phyloP scores from a whole-genome alignment of 1,284 basidiomycete species.

The Austroboletus novae-zelandiae region DNA sequence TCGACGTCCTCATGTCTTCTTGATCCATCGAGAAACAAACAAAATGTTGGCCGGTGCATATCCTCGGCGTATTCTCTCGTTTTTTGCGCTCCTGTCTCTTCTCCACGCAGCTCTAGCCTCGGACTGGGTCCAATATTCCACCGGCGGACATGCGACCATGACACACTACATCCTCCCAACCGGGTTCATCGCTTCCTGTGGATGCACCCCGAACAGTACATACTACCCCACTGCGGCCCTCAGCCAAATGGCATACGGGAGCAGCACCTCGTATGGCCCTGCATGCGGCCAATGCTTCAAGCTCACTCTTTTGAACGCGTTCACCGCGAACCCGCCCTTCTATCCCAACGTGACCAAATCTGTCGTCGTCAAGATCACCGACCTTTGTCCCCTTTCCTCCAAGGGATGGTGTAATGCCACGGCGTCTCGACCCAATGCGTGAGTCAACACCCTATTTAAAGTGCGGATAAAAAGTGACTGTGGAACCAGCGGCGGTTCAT shows the following conservation, averaged over 20 bases:
- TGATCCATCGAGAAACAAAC: slow-evolving; percentile 7
- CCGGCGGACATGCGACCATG: slow-evolving; percentile 55
- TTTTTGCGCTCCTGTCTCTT: slow-evolving; percentile 27
- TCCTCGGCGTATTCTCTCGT: slow-evolving; percentile 16
- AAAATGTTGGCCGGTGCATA: slow-evolving; percentile 11
- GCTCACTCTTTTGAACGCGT: slow-evolving; percentile 67
- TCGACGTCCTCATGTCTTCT: slow-evolving; percentile 15
- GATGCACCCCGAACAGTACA: slow-evolving; percentile 67
- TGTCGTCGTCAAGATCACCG: slow-evolving; percentile 70
- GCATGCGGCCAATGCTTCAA: slow-evolving; percentile 76
- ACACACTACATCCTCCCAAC: slow-evolving; percentile 62
- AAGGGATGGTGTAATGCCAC: slow-evolving; percentile 70
- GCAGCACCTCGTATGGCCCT: slow-evolving; percentile 68
- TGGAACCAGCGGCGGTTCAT: slow-evolving; percentile 52
- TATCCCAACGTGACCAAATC: slow-evolving; percentile 59
- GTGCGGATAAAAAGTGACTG: background rate
- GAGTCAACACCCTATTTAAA: slow-evolving; percentile 26
- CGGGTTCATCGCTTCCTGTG: slow-evolving; percentile 57
- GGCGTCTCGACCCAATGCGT: slow-evolving; percentile 57
- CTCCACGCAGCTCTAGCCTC: slow-evolving; percentile 20
- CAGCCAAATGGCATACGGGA: slow-evolving; percentile 74
- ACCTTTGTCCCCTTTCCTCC: slow-evolving; percentile 62
- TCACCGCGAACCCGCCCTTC: slow-evolving; percentile 64
- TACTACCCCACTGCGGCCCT: slow-evolving; percentile 75
- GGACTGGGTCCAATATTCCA: slow-evolving; percentile 60